phyloP scores from a whole-genome alignment of 129 eudicot species.

The Dittrichia graveolens region DNA sequence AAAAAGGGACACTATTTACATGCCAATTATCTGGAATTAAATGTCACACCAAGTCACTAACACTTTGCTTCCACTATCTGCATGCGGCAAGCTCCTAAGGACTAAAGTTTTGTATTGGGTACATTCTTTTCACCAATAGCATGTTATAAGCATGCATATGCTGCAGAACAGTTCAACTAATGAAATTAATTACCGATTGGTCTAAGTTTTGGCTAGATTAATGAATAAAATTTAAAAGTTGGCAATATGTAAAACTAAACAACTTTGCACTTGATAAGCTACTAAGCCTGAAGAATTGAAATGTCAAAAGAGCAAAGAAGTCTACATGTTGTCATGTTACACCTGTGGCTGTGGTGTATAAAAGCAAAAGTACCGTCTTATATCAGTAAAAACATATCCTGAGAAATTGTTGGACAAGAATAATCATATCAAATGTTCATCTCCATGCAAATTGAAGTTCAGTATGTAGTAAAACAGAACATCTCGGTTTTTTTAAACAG shows the following conservation, averaged over 20 bases:
- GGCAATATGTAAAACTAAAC: not conserved
- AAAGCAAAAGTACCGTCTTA: not conserved
- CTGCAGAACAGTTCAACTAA: slow-evolving; percentile 5
- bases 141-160: not conserved
- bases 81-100: slow-evolving; percentile 7
- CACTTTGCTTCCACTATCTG: not conserved
- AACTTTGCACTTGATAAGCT: not conserved
- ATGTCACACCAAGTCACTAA: not conserved
- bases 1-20: not conserved
- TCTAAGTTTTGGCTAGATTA: not conserved
- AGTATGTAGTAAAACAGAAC: slow-evolving; percentile 3
- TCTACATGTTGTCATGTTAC: not conserved
- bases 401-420: not conserved
- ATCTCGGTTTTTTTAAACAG: not conserved
- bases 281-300: not conserved
- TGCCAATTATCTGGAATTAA: not conserved
- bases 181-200: not conserved
- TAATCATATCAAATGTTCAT: not conserved
- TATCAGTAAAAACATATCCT: not conserved
- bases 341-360: not conserved
- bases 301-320: not conserved
- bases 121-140: not conserved
- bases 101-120: not conserved
- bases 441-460: slow-evolving; percentile 24
- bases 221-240: not conserved